phyloP scores from a whole-genome alignment of 352 stramenopile genomes.

The Plasmopara viticola region DNA sequence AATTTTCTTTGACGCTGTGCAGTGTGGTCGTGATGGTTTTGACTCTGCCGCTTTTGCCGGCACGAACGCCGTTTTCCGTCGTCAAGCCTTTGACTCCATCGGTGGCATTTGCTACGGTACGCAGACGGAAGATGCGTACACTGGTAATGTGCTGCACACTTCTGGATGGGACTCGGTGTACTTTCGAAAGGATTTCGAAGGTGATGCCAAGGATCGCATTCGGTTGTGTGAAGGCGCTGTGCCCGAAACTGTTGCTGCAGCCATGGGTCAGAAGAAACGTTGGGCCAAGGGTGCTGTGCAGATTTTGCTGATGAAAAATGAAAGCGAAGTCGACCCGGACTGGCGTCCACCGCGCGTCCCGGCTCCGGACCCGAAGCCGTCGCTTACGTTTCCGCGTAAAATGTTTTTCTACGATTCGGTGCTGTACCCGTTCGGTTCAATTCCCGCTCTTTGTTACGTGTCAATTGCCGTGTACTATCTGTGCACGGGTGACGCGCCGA shows the following conservation, averaged over 20 bases:
- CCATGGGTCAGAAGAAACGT: slow-evolving; percentile 83
- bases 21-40: slow-evolving; percentile 83
- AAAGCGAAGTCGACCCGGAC: slow-evolving; percentile 84
- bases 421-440: slow-evolving; percentile 85
- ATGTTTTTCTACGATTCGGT: slow-evolving; percentile 89
- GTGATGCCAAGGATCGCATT: slow-evolving; percentile 80
- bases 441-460: slow-evolving; percentile 82
- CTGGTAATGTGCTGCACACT: slow-evolving; percentile 79
- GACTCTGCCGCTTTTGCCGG: slow-evolving; percentile 84
- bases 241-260: slow-evolving; percentile 77
- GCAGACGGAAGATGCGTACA: slow-evolving; percentile 88
- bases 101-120: slow-evolving; percentile 87
- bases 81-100: slow-evolving; percentile 84
- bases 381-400: slow-evolving; percentile 74
- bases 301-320: slow-evolving; percentile 87
- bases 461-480: slow-evolving; percentile 82
- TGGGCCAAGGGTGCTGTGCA: slow-evolving; percentile 86
- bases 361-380: slow-evolving; percentile 76
- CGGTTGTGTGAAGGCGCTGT: slow-evolving; percentile 78
- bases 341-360: slow-evolving; percentile 79
- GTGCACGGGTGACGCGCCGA: slow-evolving; percentile 75
- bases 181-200: slow-evolving; percentile 89
- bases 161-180: slow-evolving; percentile 83
- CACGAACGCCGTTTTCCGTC: slow-evolving; percentile 87
- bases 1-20: slow-evolving; percentile 88